phyloP scores from a whole-genome alignment of 108 stramenopile species.

The Nitzschia sp. region DNA sequence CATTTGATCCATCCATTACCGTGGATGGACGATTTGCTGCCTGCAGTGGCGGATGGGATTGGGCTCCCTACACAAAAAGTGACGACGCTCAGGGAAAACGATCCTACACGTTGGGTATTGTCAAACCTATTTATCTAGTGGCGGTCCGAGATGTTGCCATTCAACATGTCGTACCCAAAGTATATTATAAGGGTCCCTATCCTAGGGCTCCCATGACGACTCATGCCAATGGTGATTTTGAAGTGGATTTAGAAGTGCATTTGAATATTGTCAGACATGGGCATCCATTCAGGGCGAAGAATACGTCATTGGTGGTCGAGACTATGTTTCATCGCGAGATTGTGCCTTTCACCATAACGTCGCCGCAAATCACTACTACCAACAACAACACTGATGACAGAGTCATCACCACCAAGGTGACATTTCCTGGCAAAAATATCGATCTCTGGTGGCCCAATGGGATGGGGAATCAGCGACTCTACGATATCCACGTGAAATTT shows the following conservation, averaged over 20 bases:
- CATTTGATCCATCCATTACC: constrained; percentile 46
- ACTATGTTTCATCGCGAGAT: background rate
- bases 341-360: background rate
- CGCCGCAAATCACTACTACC: background rate
- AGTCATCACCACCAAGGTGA: constrained; percentile 11
- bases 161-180: constrained; percentile 43
- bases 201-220: constrained; percentile 10
- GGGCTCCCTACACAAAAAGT: constrained; percentile 40
- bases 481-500: constrained; percentile 27
- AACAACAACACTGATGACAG: background rate
- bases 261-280: background rate
- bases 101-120: constrained; percentile 39
- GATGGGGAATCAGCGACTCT: constrained; percentile 41
- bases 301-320: background rate
- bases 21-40: constrained; percentile 46
- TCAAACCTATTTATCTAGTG: constrained; percentile 35
- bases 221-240: constrained; percentile 13
- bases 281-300: background rate
- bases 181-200: constrained; percentile 39
- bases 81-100: constrained; percentile 31
- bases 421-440: constrained; percentile 12
- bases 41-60: constrained; percentile 58
- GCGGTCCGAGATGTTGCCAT: constrained; percentile 17
- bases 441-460: constrained; percentile 60
- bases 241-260: constrained; percentile 35